These are phyloP conservation scores for Paxillus rubicundulus DNA, from an alignment of 768 basidiomycete species.

Conservation along the genomic window DNA sequence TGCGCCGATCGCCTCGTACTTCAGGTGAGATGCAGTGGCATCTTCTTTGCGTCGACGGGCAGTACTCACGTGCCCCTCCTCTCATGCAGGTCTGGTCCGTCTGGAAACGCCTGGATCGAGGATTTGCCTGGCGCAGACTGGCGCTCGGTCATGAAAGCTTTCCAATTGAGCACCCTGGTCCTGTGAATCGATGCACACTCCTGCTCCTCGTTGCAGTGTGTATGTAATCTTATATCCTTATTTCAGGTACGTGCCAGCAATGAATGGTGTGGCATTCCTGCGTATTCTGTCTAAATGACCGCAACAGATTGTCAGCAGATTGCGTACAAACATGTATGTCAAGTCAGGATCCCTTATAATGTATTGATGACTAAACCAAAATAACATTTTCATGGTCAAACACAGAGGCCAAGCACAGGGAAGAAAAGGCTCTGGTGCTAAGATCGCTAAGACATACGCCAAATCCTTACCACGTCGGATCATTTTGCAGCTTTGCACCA, in stretches of 20 bases:
- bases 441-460: background rate
- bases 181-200: conserved; percentile 17
- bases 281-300: background rate
- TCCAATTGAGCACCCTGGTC: conserved; percentile 24
- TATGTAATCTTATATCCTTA: conserved; percentile 25
- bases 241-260: conserved; percentile 21
- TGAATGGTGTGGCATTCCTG: conserved; percentile 16
- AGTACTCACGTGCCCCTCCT: conserved; percentile 18
- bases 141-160: conserved; percentile 37
- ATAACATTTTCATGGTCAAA: conserved; percentile 4
- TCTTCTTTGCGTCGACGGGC: conserved; percentile 17
- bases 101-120: conserved; percentile 36
- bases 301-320: conserved; percentile 3
- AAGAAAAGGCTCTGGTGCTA: too few species aligned
- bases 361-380: conserved; percentile 17
- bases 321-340: conserved; percentile 13
- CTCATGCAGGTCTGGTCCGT: conserved; percentile 27
- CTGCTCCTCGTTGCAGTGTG: conserved; percentile 19
- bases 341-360: too few species aligned
- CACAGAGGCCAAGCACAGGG: conserved; percentile 7
- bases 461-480: conserved; percentile 22
- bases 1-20: conserved; percentile 29
- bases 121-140: conserved; percentile 30
- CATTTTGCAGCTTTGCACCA: conserved; percentile 18
- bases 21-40: conserved; percentile 27